Evolutionary conservation across 1,284 basidiomycete species (phyloP).

Genomic region (Cryptococcus sp.): DNA sequence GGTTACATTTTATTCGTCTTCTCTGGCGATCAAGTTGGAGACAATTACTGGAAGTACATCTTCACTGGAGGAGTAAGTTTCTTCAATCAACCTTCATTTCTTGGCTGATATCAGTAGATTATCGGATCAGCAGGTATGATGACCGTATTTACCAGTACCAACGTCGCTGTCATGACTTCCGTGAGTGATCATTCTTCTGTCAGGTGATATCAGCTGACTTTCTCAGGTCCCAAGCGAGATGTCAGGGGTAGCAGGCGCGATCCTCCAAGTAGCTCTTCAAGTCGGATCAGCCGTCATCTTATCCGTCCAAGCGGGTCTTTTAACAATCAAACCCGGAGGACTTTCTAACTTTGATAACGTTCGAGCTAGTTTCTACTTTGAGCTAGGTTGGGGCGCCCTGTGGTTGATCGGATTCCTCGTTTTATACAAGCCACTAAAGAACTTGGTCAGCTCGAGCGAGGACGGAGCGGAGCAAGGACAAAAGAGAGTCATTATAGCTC

Average conservation of each 20-base stretch:
- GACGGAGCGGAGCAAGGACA: not conserved
- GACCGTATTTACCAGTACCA: constrained; percentile 6
- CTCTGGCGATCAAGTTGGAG: not conserved
- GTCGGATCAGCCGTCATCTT: constrained; percentile 38
- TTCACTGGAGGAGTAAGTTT: constrained; percentile 9
- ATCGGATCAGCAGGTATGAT: constrained; percentile 10
- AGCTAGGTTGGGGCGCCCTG: constrained; percentile 37
- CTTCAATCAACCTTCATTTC: too few species aligned
- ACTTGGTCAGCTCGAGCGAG: not conserved
- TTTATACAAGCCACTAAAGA: constrained; percentile 29
- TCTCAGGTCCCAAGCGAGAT: constrained; percentile 19
- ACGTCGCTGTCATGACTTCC: constrained; percentile 29
- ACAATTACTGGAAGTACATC: constrained; percentile 15
- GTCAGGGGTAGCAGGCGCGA: constrained; percentile 41
- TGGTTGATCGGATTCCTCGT: constrained; percentile 29
- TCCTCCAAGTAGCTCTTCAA: constrained; percentile 41
- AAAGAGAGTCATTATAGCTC: constrained; percentile 1
- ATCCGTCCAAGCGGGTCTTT: constrained; percentile 40
- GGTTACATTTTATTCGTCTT: constrained; percentile 10
- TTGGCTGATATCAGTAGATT: not conserved
- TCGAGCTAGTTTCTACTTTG: constrained; percentile 38
- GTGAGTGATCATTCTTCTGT: constrained; percentile 21
- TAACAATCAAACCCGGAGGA: constrained; percentile 35
- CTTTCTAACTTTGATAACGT: constrained; percentile 34
- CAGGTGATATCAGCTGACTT: not conserved